Conservation (phyloP, 1,139 yeast genomes). For the Pichia inconspicua region DNA sequence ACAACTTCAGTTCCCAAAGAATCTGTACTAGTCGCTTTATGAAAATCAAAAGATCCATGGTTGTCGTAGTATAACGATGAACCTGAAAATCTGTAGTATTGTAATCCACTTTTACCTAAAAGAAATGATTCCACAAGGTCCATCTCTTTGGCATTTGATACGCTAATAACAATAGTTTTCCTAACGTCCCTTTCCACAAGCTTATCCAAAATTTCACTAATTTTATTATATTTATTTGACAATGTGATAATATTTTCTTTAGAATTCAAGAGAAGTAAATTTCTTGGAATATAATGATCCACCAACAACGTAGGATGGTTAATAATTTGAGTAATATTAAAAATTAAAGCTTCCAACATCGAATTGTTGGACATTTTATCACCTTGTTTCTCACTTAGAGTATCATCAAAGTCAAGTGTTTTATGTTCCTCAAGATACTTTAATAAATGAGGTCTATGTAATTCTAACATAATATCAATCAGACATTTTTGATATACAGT, state of each 20-base stretch:
- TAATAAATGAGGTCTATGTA: slow-evolving; percentile 35
- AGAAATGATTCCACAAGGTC: slow-evolving; percentile 63
- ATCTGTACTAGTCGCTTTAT: slow-evolving; percentile 7
- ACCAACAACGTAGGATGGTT: slow-evolving; percentile 65
- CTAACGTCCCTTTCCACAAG: slow-evolving; percentile 17
- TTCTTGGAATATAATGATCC: slow-evolving; percentile 68
- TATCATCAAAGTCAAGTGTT: not conserved
- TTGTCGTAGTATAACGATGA: slow-evolving; percentile 41
- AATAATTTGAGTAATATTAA: slow-evolving; percentile 42
- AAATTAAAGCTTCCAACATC: slow-evolving; percentile 37
- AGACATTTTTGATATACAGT: slow-evolving; percentile 51
- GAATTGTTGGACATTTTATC: slow-evolving; percentile 24
- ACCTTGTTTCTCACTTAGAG: slow-evolving; percentile 5
- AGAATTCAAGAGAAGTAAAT: slow-evolving; percentile 55
- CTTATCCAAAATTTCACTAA: slow-evolving; percentile 43
- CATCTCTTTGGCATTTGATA: slow-evolving; percentile 56
- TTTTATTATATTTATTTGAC: slow-evolving; percentile 51
- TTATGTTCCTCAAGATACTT: slow-evolving; percentile 20
- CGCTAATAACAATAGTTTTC: slow-evolving; percentile 43
- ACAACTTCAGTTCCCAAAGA: not conserved
- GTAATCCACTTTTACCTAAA: slow-evolving; percentile 47
- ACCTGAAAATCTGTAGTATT: slow-evolving; percentile 55
- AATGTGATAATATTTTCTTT: slow-evolving; percentile 45
- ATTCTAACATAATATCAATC: slow-evolving; percentile 42
- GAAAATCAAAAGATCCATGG: slow-evolving; percentile 26